A percentile compares a stretch with the other conserved stretches of the same genome.
phyloP scores from a whole-genome alignment of 257 asterid species.

The Parsonsia alboflavescens region DNA sequence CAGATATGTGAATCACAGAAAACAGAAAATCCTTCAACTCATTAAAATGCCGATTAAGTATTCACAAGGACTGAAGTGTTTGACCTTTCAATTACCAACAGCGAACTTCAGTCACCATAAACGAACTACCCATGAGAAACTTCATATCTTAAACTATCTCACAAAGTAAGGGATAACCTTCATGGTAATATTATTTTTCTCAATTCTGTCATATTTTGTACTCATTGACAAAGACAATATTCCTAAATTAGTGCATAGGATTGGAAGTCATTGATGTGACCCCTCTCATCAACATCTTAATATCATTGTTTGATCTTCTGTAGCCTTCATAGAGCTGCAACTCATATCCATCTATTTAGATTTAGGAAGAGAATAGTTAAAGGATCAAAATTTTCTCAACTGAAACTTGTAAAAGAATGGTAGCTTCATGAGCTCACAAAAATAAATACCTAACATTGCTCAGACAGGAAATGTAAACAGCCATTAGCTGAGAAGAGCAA shows the following conservation, averaged over 20 bases:
- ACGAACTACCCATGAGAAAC: neutral
- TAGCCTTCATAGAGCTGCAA: neutral
- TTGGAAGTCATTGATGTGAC: neutral
- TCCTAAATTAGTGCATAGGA: neutral
- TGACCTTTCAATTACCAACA: slow-evolving; percentile 1
- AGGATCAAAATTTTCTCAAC: neutral
- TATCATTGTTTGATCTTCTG: neutral
- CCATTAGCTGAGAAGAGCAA: neutral
- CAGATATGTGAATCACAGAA: neutral
- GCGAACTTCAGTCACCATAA: neutral
- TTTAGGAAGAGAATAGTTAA: neutral
- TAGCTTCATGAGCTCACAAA: neutral
- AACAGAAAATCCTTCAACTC: neutral
- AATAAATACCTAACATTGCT: neutral
- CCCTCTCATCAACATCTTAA: neutral
- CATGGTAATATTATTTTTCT: neutral
- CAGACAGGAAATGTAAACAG: neutral
- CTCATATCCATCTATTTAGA: neutral
- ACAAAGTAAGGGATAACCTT: too few relatives aligned
- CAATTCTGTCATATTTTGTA: neutral
- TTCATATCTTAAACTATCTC: neutral
- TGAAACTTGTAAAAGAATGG: neutral
- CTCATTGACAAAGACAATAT: neutral
- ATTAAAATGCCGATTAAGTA: neutral
- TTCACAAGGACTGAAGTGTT: neutral